These are phyloP conservation scores for Podaxis sp. DNA, from an alignment of 768 basidiomycete species.

Conservation along the genomic window DNA sequence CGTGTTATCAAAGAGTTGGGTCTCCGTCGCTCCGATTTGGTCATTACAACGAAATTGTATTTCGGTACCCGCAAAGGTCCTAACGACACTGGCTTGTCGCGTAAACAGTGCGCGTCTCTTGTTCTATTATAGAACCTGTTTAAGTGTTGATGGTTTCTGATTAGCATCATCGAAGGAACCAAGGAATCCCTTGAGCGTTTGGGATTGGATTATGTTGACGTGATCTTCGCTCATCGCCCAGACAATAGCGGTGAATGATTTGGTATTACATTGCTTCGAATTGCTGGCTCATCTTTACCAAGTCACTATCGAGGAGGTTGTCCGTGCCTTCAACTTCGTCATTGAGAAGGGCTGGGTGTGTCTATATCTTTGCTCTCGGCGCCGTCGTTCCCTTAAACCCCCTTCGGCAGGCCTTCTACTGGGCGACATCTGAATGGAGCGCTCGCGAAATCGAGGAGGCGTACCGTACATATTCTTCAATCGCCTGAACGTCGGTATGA, in stretches of 20 bases:
- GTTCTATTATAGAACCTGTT: background rate
- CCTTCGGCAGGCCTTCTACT: slow-evolving; percentile 51
- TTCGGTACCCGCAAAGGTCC: slow-evolving; percentile 62
- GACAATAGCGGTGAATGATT: slow-evolving; percentile 48
- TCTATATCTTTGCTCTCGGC: background rate
- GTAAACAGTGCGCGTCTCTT: slow-evolving; percentile 46
- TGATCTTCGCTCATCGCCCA: slow-evolving; percentile 65
- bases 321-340: slow-evolving; percentile 74
- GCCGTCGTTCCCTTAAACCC: background rate
- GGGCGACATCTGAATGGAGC: slow-evolving; percentile 78
- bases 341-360: slow-evolving; percentile 66
- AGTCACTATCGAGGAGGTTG: slow-evolving; percentile 71
- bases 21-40: slow-evolving; percentile 59
- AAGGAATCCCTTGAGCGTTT: slow-evolving; percentile 63
- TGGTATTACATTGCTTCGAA: background rate
- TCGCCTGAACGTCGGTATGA: background rate
- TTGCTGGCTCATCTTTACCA: background rate
- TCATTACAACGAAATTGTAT: slow-evolving; percentile 75
- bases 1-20: slow-evolving; percentile 74
- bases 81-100: slow-evolving; percentile 53
- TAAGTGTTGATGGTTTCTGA: background rate
- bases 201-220: slow-evolving; percentile 68
- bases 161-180: slow-evolving; percentile 69
- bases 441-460: slow-evolving; percentile 70
- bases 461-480: slow-evolving; percentile 37